Percentiles rank a stretch among this genome's conserved stretches.
These are phyloP conservation scores for Capsella bursapastoris DNA, from an alignment of 345 rosid species.

Conservation along the genomic window DNA sequence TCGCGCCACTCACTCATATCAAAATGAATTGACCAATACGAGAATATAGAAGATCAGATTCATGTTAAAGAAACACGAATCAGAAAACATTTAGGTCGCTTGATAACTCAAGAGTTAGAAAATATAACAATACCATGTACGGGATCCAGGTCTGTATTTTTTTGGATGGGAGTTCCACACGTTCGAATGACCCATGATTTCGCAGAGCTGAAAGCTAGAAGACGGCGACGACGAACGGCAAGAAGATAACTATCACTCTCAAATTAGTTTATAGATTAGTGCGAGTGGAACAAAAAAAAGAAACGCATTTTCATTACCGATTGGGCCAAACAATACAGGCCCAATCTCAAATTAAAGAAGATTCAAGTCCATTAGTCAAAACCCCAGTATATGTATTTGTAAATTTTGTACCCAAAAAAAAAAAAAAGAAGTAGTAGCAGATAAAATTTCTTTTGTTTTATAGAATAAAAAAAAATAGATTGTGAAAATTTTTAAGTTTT, in stretches of 20 bases:
- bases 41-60: not conserved
- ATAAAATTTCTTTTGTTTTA: too few species aligned
- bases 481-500: too few species aligned
- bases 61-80: not conserved
- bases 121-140: slow-evolving; percentile 32
- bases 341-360: not conserved
- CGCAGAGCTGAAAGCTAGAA: not conserved
- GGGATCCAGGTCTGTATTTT: slow-evolving; percentile 40
- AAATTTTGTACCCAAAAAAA: too few species aligned
- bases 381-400: too few species aligned
- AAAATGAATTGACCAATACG: not conserved
- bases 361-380: not conserved
- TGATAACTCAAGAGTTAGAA: not conserved
- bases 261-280: not conserved
- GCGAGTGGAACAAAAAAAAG: not conserved
- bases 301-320: not conserved
- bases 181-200: slow-evolving; percentile 29
- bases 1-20: not conserved
- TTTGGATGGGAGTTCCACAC: slow-evolving; percentile 42
- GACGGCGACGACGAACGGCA: slow-evolving; percentile 28
- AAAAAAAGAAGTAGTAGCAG: too few species aligned
- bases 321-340: not conserved
- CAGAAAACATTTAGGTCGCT: not conserved
- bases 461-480: too few species aligned
- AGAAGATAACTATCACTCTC: not conserved